phyloP scores from a whole-genome alignment of 2,329 filamentous ascomycete species.

The Trichocomaceae sp. region DNA sequence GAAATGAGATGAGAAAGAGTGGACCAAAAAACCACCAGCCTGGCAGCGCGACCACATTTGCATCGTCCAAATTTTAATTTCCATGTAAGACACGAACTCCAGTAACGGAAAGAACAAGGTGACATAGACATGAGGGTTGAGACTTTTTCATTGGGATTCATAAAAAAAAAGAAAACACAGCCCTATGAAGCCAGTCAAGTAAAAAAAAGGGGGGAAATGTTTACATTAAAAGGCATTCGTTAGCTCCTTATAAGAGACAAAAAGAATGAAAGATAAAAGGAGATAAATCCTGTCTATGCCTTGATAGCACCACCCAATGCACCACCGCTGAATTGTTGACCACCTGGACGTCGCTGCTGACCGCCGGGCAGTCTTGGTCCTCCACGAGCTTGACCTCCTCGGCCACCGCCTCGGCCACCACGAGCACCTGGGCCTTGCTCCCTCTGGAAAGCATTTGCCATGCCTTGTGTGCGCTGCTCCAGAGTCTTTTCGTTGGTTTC shows the following conservation, averaged over 20 bases:
- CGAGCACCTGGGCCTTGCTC: constrained; percentile 70
- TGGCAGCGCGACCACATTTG: neutral
- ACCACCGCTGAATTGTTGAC: constrained; percentile 46
- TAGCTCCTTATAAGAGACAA: constrained; percentile 8
- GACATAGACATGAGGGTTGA: neutral
- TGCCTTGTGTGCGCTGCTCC: constrained; percentile 94
- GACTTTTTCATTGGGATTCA: neutral
- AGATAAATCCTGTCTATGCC: constrained; percentile 34
- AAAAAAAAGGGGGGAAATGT: neutral
- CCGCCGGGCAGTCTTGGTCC: constrained; percentile 33
- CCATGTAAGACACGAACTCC: constrained; percentile 1
- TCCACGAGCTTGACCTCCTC: constrained; percentile 33
- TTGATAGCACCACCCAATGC: constrained; percentile 47
- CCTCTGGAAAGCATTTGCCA: constrained; percentile 88
- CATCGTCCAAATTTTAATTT: neutral
- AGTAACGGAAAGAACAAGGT: neutral
- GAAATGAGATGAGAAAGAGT: neutral
- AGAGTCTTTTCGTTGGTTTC: constrained; percentile 96
- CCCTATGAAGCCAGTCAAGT: neutral
- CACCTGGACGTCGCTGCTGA: constrained; percentile 41
- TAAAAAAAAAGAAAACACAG: neutral
- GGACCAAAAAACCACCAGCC: neutral
- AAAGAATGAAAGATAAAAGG: no score
- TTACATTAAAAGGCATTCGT: constrained; percentile 11
- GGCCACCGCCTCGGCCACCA: constrained; percentile 53